phyloP scores from a whole-genome alignment of 257 asterid species.

The Knoxia roxburghii region DNA sequence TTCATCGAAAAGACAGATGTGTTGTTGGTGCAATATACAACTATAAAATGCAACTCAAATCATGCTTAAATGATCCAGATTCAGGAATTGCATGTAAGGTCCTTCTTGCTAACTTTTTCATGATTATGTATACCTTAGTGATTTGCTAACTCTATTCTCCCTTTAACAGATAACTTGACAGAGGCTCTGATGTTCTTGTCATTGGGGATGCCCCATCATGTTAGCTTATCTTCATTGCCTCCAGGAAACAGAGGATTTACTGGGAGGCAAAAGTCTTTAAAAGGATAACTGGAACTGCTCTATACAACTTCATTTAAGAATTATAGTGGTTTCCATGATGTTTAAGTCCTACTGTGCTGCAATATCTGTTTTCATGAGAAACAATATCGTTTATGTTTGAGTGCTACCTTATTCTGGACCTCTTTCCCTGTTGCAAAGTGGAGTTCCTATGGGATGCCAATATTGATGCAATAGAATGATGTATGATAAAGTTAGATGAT shows the following conservation, averaged over 20 bases:
- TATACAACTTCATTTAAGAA: neutral
- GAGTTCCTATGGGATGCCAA: too few relatives aligned
- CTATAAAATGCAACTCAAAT: slow-evolving; percentile 73
- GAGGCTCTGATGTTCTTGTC: slow-evolving; percentile 91
- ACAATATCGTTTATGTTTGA: too few relatives aligned
- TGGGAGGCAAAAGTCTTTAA: neutral
- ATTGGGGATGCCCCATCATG: slow-evolving; percentile 97
- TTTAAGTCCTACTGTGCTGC: too few relatives aligned
- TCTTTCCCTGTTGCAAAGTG: too few relatives aligned
- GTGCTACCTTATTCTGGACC: too few relatives aligned
- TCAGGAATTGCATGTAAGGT: slow-evolving; percentile 53
- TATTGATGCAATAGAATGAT: too few relatives aligned
- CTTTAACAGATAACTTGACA: slow-evolving; percentile 75
- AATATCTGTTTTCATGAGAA: too few relatives aligned
- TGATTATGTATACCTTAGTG: slow-evolving; percentile 3
- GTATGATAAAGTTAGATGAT: too few relatives aligned
- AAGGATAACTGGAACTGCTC: neutral
- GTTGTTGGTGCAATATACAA: slow-evolving; percentile 93
- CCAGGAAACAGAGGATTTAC: neutral
- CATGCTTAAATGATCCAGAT: slow-evolving; percentile 30
- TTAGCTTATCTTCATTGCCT: slow-evolving; percentile 27
- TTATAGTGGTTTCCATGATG: slow-evolving; percentile 6
- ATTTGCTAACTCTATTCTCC: slow-evolving; percentile 17
- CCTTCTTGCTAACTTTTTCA: slow-evolving; percentile 4
- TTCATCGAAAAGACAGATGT: slow-evolving; percentile 61